These are phyloP conservation scores for Vigna trinervia DNA, from an alignment of 306 rosid genomes.

Conservation along the genomic window DNA sequence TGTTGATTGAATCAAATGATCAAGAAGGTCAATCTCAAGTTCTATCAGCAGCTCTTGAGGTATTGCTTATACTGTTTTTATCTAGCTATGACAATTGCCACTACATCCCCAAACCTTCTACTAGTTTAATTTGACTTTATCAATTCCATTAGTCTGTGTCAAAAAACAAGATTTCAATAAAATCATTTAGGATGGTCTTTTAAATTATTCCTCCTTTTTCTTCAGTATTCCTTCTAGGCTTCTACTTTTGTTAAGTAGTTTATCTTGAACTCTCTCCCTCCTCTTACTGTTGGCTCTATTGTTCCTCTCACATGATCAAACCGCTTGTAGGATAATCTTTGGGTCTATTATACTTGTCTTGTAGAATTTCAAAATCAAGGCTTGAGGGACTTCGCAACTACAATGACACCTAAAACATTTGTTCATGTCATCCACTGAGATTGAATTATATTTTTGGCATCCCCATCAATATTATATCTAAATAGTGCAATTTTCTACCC, in stretches of 20 bases:
- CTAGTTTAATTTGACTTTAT: conserved; percentile 1
- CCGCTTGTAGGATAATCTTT: background rate
- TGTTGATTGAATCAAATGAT: conserved; percentile 80
- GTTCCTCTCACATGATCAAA: conserved; percentile 15
- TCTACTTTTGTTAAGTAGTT: background rate
- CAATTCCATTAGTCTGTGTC: conserved; percentile 23
- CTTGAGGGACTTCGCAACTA: background rate
- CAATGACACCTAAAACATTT: background rate
- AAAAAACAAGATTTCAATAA: conserved; percentile 20
- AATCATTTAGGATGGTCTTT: conserved; percentile 21
- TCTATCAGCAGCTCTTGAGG: conserved; percentile 94
- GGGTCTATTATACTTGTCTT: background rate
- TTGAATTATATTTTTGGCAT: conserved; percentile 8
- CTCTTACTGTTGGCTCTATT: background rate
- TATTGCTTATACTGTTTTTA: conserved; percentile 45
- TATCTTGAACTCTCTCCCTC: background rate
- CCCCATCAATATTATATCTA: conserved; percentile 24
- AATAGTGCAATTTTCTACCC: conserved; percentile 2
- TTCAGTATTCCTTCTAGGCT: background rate
- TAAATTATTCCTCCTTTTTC: background rate
- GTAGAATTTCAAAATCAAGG: background rate
- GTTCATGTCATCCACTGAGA: background rate
- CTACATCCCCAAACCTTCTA: background rate
- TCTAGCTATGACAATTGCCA: conserved; percentile 9
- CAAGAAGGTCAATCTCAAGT: conserved; percentile 94